Evolutionary conservation across 805 yeast genomes (phyloP).

Genomic region (Candida patagonica): DNA sequence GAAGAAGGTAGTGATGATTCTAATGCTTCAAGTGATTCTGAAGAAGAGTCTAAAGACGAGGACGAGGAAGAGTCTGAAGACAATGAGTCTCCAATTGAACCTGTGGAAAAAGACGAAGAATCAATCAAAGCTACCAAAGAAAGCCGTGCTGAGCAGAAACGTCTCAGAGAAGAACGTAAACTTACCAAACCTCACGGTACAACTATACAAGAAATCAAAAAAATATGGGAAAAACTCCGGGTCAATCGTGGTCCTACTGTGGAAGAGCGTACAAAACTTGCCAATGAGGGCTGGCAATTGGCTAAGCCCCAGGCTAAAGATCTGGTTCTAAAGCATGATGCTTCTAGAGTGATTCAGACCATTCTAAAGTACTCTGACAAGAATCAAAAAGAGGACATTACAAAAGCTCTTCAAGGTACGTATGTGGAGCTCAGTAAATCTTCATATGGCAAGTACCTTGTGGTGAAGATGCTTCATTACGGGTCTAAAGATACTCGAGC

Average conservation of each 20-base stretch:
- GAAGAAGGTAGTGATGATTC: neutral
- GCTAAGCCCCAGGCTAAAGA: slow-evolving; percentile 71
- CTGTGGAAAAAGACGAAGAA: slow-evolving; percentile 26
- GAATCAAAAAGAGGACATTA: slow-evolving; percentile 66
- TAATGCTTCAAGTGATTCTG: slow-evolving; percentile 5
- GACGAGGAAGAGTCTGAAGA: slow-evolving; percentile 26
- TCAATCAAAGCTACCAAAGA: slow-evolving; percentile 42
- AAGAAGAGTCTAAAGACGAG: neutral
- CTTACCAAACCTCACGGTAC: slow-evolving; percentile 78
- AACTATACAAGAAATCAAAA: slow-evolving; percentile 76
- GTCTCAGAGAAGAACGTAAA: slow-evolving; percentile 71
- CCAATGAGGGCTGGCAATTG: slow-evolving; percentile 78
- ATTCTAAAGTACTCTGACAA: slow-evolving; percentile 77
- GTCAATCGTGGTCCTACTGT: slow-evolving; percentile 76
- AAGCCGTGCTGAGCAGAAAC: slow-evolving; percentile 65
- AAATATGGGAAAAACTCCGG: slow-evolving; percentile 84
- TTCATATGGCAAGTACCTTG: slow-evolving; percentile 84
- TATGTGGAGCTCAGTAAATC: slow-evolving; percentile 80
- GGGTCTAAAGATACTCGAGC: slow-evolving; percentile 79
- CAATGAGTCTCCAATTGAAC: slow-evolving; percentile 27
- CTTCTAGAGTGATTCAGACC: slow-evolving; percentile 92
- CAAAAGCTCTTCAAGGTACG: slow-evolving; percentile 59
- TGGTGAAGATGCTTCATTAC: slow-evolving; percentile 83
- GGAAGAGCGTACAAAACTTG: slow-evolving; percentile 62
- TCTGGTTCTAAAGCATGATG: slow-evolving; percentile 89